Conservation (phyloP, 2,329 filamentous ascomycete species). For the Nectriaceae sp. region DNA sequence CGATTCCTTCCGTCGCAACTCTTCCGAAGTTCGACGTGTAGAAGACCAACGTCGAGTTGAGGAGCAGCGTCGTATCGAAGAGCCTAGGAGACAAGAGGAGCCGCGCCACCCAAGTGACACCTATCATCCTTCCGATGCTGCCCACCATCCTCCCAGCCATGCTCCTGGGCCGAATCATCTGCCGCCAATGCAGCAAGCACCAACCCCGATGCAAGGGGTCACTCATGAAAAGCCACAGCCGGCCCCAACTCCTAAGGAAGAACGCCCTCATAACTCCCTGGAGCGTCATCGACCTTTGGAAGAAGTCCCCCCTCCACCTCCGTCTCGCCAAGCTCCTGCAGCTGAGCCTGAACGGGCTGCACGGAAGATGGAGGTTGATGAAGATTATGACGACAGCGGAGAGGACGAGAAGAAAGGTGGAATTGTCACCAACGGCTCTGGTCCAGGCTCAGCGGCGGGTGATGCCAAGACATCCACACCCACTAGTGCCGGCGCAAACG, state of each 20-base stretch:
- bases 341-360: conserved; percentile 79
- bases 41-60: conserved; percentile 66
- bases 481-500: conserved; percentile 49
- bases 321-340: conserved; percentile 24
- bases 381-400: conserved; percentile 93
- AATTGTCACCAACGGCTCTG: conserved; percentile 45
- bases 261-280: conserved; percentile 49
- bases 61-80: conserved; percentile 62
- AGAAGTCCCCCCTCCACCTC: conserved; percentile 42
- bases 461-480: conserved; percentile 55
- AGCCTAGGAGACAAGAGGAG: conserved; percentile 55
- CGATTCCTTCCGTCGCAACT: conserved; percentile 73
- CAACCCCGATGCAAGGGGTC: conserved; percentile 55
- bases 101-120: conserved; percentile 73
- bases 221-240: conserved; percentile 50
- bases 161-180: conserved; percentile 56
- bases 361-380: conserved; percentile 94
- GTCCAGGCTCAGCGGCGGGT: conserved; percentile 48
- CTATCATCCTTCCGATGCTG: conserved; percentile 91
- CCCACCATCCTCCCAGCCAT: conserved; percentile 69
- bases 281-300: conserved; percentile 21
- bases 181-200: conserved; percentile 64
- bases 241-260: conserved; percentile 54
- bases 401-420: conserved; percentile 75
- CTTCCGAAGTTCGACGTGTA: conserved; percentile 68